phyloP scores from a whole-genome alignment of 1,284 basidiomycete genomes.

The Pseudozyma sp. region DNA sequence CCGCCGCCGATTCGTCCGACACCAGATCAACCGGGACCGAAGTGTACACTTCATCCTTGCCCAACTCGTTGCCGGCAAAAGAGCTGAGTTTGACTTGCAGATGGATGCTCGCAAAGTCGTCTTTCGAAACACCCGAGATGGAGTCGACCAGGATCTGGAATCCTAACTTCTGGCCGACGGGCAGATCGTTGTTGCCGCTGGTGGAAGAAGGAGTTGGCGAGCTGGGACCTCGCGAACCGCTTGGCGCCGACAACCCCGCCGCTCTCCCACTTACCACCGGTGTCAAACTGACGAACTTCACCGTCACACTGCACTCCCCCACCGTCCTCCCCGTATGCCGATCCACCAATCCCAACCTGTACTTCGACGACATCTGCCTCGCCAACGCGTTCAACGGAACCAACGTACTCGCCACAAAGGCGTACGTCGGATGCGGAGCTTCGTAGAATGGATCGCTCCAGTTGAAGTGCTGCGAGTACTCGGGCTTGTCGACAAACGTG shows the following conservation, averaged over 20 bases:
- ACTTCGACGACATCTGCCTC: constrained; percentile 71
- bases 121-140: constrained; percentile 47
- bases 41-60: constrained; percentile 55
- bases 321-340: constrained; percentile 43
- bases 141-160: constrained; percentile 58
- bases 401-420: constrained; percentile 84
- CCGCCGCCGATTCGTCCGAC: constrained; percentile 32
- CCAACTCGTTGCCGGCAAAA: constrained; percentile 48
- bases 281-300: constrained; percentile 61
- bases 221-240: constrained; percentile 18
- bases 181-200: constrained; percentile 21
- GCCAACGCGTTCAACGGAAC: constrained; percentile 85
- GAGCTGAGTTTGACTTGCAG: constrained; percentile 58
- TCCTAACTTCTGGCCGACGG: constrained; percentile 55
- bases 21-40: constrained; percentile 54
- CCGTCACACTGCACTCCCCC: constrained; percentile 47
- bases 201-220: constrained; percentile 37
- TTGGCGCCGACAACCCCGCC: constrained; percentile 24
- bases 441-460: constrained; percentile 89
- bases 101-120: constrained; percentile 49
- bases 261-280: constrained; percentile 14
- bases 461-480: constrained; percentile 81
- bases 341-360: constrained; percentile 48
- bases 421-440: constrained; percentile 72
- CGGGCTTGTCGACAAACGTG: constrained; percentile 90